These are phyloP conservation scores for Gyrodon lividus DNA, from an alignment of 768 basidiomycete genomes.

Conservation along the genomic window DNA sequence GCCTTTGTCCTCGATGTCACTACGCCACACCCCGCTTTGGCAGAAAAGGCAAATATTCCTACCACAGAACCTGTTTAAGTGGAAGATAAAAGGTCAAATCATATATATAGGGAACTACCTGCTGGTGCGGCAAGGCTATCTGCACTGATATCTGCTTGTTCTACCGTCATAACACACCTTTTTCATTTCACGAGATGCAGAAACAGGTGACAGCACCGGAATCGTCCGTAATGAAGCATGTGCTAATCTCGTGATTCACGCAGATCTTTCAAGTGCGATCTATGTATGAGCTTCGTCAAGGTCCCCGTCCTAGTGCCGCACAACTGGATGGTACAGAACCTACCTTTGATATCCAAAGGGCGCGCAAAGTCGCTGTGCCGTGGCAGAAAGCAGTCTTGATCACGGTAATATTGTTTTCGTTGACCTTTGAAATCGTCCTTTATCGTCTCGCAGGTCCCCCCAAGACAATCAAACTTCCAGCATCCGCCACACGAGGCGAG, in stretches of 20 bases:
- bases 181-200: constrained; percentile 24
- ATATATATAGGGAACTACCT: constrained; percentile 15
- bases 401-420: constrained; percentile 11
- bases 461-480: constrained; percentile 12
- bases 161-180: constrained; percentile 23
- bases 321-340: constrained; percentile 8
- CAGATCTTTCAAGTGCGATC: constrained; percentile 17
- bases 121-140: constrained; percentile 10
- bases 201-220: constrained; percentile 14
- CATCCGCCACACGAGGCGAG: constrained; percentile 20
- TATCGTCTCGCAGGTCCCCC: constrained; percentile 24
- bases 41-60: constrained; percentile 1
- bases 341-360: constrained; percentile 25
- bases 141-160: constrained; percentile 8
- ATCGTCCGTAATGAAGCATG: constrained; percentile 19
- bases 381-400: constrained; percentile 22
- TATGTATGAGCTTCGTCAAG: constrained; percentile 13
- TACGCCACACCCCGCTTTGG: constrained; percentile 20
- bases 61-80: constrained; percentile 7
- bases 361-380: constrained; percentile 17
- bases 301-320: constrained; percentile 1
- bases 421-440: constrained; percentile 2
- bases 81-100: not conserved
- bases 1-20: constrained; percentile 21
- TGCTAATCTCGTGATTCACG: constrained; percentile 19